These are phyloP conservation scores for Phlegmacium glaucopus DNA, from an alignment of 768 basidiomycete genomes.

Conservation along the genomic window DNA sequence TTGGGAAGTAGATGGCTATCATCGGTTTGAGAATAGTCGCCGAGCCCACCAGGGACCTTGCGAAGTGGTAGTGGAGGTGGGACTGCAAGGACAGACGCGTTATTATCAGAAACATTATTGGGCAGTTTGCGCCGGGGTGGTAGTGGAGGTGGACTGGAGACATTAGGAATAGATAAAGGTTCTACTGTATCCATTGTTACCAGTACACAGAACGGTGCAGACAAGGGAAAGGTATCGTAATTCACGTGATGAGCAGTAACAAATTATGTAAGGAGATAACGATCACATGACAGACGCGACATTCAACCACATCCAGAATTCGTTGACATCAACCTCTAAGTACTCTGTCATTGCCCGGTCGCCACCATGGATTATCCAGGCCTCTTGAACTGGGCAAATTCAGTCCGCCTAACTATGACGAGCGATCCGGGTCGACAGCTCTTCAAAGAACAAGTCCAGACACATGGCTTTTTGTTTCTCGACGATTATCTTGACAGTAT, in stretches of 20 bases:
- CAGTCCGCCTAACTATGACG: slow-evolving; percentile 64
- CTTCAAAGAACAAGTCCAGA: slow-evolving; percentile 72
- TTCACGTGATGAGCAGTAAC: neutral
- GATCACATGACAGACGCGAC: slow-evolving; percentile 26
- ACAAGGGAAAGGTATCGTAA: neutral
- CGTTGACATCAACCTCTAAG: slow-evolving; percentile 5
- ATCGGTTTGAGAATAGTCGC: slow-evolving; percentile 9
- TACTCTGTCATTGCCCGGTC: slow-evolving; percentile 4
- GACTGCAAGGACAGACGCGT: neutral
- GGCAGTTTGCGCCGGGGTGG: neutral
- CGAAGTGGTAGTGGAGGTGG: neutral
- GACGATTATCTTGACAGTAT: slow-evolving; percentile 78
- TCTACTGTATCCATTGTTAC: too few relatives aligned
- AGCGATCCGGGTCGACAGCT: slow-evolving; percentile 68
- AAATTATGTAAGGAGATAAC: slow-evolving; percentile 1
- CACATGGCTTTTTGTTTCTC: slow-evolving; percentile 75
- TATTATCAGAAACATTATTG: neutral
- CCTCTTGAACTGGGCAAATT: slow-evolving; percentile 67
- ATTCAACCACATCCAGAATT: neutral
- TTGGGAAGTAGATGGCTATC: neutral
- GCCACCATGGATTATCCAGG: slow-evolving; percentile 42
- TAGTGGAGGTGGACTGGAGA: neutral
- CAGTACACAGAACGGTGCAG: too few relatives aligned
- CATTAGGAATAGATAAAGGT: too few relatives aligned
- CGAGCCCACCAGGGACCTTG: neutral